phyloP scores from a whole-genome alignment of 2,329 filamentous ascomycete species.

The Dendrostoma leiphaemia region DNA sequence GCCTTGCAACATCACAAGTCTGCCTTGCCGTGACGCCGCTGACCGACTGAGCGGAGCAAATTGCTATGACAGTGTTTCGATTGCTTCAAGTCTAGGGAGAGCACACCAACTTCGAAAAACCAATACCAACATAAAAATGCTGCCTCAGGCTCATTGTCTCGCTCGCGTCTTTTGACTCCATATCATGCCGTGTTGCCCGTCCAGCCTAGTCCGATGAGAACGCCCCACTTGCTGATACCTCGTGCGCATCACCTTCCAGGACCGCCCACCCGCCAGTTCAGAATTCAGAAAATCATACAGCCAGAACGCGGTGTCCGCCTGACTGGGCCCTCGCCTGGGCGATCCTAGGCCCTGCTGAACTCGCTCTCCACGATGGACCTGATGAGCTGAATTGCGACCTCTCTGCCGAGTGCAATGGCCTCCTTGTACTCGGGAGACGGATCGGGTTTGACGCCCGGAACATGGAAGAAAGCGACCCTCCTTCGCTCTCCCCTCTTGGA shows the following conservation, averaged over 20 bases:
- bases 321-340: background rate
- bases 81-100: too few species aligned
- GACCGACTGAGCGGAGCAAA: too few species aligned
- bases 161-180: too few species aligned
- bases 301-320: background rate
- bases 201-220: background rate
- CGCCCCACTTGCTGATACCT: background rate
- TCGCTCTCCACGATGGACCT: slow-evolving; percentile 56
- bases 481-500: slow-evolving; percentile 43
- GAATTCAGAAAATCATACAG: background rate
- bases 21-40: too few species aligned
- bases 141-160: too few species aligned
- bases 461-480: slow-evolving; percentile 69
- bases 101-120: too few species aligned
- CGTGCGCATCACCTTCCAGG: background rate
- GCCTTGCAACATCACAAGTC: too few species aligned
- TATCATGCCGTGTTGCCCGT: background rate
- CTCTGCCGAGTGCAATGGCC: slow-evolving; percentile 46
- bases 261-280: background rate
- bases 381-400: slow-evolving; percentile 53
- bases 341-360: slow-evolving; percentile 20
- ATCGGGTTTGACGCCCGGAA: slow-evolving; percentile 73
- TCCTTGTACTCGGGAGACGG: slow-evolving; percentile 56
- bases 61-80: too few species aligned
- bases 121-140: too few species aligned